A percentile compares a stretch with the other conserved stretches of the same genome.
Evolutionary conservation across 163 green algal genomes (phyloP).

Genomic region (Prototheca stagnorum): DNA sequence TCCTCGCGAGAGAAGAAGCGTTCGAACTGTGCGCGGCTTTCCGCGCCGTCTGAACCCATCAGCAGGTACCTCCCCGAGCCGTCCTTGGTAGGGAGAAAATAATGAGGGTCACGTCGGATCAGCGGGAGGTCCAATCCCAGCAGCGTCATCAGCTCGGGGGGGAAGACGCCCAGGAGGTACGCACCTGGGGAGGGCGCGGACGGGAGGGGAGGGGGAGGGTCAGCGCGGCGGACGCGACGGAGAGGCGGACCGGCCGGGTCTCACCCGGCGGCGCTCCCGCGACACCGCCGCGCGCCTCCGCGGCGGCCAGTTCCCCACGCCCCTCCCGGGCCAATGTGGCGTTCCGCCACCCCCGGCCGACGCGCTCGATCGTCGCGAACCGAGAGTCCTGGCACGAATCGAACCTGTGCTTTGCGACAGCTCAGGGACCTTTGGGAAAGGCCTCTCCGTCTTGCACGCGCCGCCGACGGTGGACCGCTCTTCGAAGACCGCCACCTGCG

Average conservation of each 20-base stretch:
- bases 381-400: not conserved
- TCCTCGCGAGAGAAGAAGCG: conserved; percentile 38
- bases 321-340: too few relatives aligned
- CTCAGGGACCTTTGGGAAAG: conserved; percentile 34
- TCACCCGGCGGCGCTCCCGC: too few relatives aligned
- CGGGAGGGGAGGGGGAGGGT: not conserved
- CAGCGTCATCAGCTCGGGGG: conserved; percentile 33
- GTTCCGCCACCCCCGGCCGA: too few relatives aligned
- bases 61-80: conserved; percentile 27
- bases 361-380: too few relatives aligned
- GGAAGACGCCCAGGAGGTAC: conserved; percentile 47
- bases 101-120: conserved; percentile 34
- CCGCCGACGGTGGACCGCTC: conserved; percentile 27
- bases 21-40: conserved; percentile 26
- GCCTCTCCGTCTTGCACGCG: conserved; percentile 39
- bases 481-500: conserved; percentile 36
- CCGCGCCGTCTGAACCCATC: conserved; percentile 25
- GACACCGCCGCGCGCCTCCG: too few relatives aligned
- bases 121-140: conserved; percentile 27
- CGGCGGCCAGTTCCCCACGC: too few relatives aligned
- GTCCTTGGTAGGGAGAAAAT: conserved; percentile 42
- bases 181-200: conserved; percentile 21
- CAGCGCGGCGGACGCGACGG: too few relatives aligned
- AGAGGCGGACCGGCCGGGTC: too few relatives aligned
- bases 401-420: conserved; percentile 31